Evolutionary conservation across 1,284 basidiomycete genomes (phyloP).

Genomic region (Phlebopus sp.): DNA sequence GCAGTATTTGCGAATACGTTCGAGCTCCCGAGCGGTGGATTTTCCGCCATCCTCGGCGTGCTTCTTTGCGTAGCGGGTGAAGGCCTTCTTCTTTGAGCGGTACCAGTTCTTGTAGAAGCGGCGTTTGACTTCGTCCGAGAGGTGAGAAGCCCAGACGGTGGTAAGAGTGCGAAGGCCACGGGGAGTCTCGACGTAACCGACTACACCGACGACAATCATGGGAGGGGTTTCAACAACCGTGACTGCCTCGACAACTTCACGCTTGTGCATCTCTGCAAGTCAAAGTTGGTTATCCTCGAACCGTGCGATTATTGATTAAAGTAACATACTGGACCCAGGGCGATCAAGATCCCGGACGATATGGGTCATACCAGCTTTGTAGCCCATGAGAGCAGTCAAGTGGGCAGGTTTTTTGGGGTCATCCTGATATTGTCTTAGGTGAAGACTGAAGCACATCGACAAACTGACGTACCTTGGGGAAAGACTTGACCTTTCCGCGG

Average conservation of each 20-base stretch:
- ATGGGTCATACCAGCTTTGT: conserved; percentile 99
- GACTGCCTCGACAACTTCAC: conserved; percentile 98
- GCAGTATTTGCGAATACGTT: conserved; percentile 99
- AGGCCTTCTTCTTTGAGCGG: conserved; percentile 99
- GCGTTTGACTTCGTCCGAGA: conserved; percentile 91
- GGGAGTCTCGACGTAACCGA: conserved; percentile 99
- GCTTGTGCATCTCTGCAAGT: conserved; percentile 93
- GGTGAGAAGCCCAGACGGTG: conserved; percentile 84
- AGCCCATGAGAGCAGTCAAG: conserved; percentile 97
- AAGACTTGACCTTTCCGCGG: conserved; percentile 97
- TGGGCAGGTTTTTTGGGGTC: conserved; percentile 99
- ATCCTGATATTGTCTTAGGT: conserved; percentile 59
- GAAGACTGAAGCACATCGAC: neutral
- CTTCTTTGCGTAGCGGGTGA: conserved; percentile 99
- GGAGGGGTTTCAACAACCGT: conserved; percentile 97
- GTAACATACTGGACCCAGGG: conserved; percentile 88
- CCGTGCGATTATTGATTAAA: neutral
- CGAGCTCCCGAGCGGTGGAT: conserved; percentile 92
- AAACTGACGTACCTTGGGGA: conserved; percentile 75
- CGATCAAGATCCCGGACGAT: conserved; percentile 99
- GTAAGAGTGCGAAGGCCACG: conserved; percentile 90
- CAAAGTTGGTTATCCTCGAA: conserved; percentile 4
- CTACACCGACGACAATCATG: conserved; percentile 96
- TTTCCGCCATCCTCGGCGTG: conserved; percentile 95
- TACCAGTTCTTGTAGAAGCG: conserved; percentile 99